phyloP scores from a whole-genome alignment of 208 protist species.

The Trypanosoma vivax region DNA sequence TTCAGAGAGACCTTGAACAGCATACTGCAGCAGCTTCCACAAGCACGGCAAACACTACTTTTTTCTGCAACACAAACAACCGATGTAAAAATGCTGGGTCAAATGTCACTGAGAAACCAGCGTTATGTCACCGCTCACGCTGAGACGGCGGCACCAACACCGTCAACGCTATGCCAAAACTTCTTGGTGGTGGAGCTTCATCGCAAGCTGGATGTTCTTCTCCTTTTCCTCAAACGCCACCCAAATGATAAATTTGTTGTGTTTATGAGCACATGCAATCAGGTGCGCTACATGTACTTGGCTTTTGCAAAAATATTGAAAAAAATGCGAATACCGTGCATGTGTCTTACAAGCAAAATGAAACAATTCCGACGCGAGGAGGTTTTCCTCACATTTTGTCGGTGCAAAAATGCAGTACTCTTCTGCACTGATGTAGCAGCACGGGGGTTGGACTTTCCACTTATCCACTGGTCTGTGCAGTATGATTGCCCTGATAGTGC shows the following conservation, averaged over 20 bases:
- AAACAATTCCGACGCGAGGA: conserved; percentile 89
- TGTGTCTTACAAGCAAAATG: conserved; percentile 92
- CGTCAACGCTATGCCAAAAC: conserved; percentile 90
- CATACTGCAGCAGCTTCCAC: conserved; percentile 91
- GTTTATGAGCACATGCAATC: conserved; percentile 98
- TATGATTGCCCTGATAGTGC: conserved; percentile 97
- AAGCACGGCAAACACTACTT: conserved; percentile 96
- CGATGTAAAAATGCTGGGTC: conserved; percentile 90
- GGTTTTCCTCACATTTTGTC: conserved; percentile 87
- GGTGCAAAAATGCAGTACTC: conserved; percentile 88
- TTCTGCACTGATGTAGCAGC: conserved; percentile 99
- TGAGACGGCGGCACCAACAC: conserved; percentile 71
- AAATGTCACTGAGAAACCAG: conserved; percentile 89
- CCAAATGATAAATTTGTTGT: conserved; percentile 95
- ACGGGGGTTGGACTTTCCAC: conserved; percentile 96
- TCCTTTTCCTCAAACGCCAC: conserved; percentile 96
- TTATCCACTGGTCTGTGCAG: conserved; percentile 98
- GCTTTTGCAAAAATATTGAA: conserved; percentile 86
- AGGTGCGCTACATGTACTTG: conserved; percentile 94
- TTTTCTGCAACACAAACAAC: conserved; percentile 99
- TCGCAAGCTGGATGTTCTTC: conserved; percentile 97
- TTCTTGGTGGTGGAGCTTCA: conserved; percentile 88
- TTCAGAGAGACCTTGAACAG: conserved; percentile 92
- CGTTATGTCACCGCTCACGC: conserved; percentile 95
- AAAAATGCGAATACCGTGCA: conserved; percentile 88